A percentile compares a stretch with the other conserved stretches of the same genome.
Conservation (phyloP, 257 asterid genomes). For the Solanum chilense region DNA sequence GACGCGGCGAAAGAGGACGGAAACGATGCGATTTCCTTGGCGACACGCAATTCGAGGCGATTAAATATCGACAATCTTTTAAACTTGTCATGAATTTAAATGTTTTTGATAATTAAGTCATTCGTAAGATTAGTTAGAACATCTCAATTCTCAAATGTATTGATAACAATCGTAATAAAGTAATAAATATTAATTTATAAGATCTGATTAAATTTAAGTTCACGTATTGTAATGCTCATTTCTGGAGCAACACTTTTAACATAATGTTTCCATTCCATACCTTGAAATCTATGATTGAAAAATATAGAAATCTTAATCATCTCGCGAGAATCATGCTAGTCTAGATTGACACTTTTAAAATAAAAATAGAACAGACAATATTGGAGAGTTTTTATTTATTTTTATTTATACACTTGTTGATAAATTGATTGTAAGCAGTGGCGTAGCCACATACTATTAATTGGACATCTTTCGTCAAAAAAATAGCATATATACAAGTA, state of each 20-base stretch:
- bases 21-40: not conserved
- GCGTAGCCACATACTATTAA: no score
- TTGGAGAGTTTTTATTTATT: not conserved
- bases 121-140: not conserved
- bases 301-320: not conserved
- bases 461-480: no score
- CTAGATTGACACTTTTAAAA: not conserved
- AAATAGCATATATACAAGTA: no score
- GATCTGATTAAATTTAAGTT: not conserved
- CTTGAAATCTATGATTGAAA: not conserved
- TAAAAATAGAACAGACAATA: not conserved
- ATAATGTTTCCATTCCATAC: not conserved
- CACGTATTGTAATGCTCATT: no score
- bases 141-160: not conserved
- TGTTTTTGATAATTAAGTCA: not conserved
- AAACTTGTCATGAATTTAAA: not conserved
- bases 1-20: not conserved
- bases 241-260: not conserved
- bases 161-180: not conserved
- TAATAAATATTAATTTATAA: no score
- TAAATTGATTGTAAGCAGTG: no score
- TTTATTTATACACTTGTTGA: not conserved
- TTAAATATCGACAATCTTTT: not conserved
- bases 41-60: not conserved
- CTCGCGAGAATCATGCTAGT: not conserved